Evolutionary conservation across 306 rosid species (phyloP).

Genomic region (Fragaria ananassa): DNA sequence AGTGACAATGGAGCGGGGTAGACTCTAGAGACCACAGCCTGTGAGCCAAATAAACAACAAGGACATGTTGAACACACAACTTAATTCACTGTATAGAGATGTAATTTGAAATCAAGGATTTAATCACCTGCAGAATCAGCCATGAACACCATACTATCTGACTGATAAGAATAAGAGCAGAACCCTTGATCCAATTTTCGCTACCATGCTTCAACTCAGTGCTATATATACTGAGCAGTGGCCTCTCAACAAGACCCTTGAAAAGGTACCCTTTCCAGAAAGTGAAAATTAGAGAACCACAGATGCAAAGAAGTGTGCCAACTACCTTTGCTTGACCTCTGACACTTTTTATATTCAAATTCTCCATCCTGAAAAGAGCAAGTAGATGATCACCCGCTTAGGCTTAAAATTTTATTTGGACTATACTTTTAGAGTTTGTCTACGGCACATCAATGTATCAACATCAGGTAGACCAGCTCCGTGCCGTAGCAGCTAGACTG

Average conservation of each 20-base stretch:
- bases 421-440: not conserved
- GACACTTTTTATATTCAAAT: constrained; percentile 28
- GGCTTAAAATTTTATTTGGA: not conserved
- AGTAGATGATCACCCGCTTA: not conserved
- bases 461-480: not conserved
- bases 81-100: not conserved
- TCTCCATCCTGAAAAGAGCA: constrained; percentile 34
- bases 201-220: not conserved
- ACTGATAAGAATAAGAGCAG: constrained; percentile 31
- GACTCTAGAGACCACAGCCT: constrained; percentile 30
- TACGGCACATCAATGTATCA: not conserved
- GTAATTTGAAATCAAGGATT: not conserved
- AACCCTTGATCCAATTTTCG: constrained; percentile 42
- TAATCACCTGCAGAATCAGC: constrained; percentile 41
- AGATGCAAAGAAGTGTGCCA: constrained; percentile 35
- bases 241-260: constrained; percentile 21
- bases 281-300: constrained; percentile 36
- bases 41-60: not conserved
- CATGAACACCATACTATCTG: constrained; percentile 34
- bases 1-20: constrained; percentile 30
- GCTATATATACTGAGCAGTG: constrained; percentile 18
- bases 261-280: constrained; percentile 36
- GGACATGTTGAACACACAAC: not conserved
- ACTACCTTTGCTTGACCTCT: constrained; percentile 38
- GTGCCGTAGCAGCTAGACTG: not conserved